Evolutionary conservation across 2,329 filamentous ascomycete species (phyloP).

Genomic region (Spiromastix sp.): DNA sequence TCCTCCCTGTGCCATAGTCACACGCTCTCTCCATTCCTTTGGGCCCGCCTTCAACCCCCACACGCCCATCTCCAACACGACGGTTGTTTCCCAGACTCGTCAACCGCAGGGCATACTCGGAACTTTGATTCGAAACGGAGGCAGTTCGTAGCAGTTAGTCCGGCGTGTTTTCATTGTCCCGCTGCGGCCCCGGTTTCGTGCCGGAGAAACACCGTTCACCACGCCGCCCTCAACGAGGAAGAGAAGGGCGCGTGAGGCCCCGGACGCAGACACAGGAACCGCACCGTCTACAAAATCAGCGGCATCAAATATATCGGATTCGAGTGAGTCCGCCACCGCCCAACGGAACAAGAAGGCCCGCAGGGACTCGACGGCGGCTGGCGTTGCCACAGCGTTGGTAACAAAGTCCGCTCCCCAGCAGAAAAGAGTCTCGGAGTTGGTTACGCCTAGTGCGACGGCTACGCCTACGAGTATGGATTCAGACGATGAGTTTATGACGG

Average conservation of each 20-base stretch:
- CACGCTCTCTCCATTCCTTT: too few species aligned
- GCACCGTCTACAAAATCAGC: slow-evolving; percentile 8
- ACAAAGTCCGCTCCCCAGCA: too few species aligned
- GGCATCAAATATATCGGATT: slow-evolving; percentile 9
- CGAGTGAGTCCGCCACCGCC: slow-evolving; percentile 14
- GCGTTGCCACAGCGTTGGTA: too few species aligned
- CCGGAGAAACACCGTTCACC: slow-evolving; percentile 33
- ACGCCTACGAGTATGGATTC: slow-evolving; percentile 67
- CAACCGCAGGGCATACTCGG: too few species aligned
- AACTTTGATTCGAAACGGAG: too few species aligned
- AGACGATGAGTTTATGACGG: slow-evolving; percentile 87
- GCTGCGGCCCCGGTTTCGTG: too few species aligned
- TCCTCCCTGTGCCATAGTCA: too few species aligned
- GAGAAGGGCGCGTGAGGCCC: slow-evolving; percentile 42
- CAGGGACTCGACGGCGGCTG: slow-evolving; percentile 1
- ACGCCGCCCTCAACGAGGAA: slow-evolving; percentile 45
- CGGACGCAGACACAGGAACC: slow-evolving; percentile 18
- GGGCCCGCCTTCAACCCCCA: too few species aligned
- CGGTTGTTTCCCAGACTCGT: too few species aligned
- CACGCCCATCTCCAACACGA: too few species aligned
- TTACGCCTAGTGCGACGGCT: slow-evolving; percentile 23
- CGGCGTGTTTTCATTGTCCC: too few species aligned
- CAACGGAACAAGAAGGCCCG: slow-evolving; percentile 4
- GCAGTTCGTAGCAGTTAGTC: too few species aligned
- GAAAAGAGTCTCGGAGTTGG: slow-evolving; percentile 25